Base-by-base conservation (phyloP, 2,329 filamentous ascomycete species). In the Stagonosporopsis chrysanthemi region DNA sequence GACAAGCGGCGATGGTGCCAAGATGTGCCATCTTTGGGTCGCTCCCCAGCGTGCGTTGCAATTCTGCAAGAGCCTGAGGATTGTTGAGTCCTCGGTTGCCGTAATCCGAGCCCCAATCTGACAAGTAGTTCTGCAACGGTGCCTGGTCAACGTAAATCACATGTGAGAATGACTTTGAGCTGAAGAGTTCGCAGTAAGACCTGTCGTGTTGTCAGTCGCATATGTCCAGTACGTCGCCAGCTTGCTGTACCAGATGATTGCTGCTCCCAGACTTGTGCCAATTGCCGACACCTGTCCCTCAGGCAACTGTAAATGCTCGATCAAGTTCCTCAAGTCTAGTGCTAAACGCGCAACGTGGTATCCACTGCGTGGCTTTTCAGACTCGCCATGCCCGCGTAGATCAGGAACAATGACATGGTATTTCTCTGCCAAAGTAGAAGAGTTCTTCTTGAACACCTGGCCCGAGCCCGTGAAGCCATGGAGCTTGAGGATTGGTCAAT, bases 121-220 rank as follows among this genome's bases (percentile, higher is more conserved):
- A 49, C 2, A 60, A 40, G 47, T 69, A 68, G 22, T 70, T 65
- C 14, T 73, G 70, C 17, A 73, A 44, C 4, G 70, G 70, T 0
- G 64, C 61, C 40, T 73, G 70, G 40, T 73, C 70, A 4, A 73
- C 70, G 35, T 68, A 73, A 6, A 73, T 31, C 33, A 72, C 58
- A 19, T 63, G 62, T 0, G 61, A 61, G 43, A 71, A 72, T 0
- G 52, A 35, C 12, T 35, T 42, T 1, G 67, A 56, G 7, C 56
- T 67, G 43, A 72, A 73, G 1, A 73, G 53, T 33, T 72, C 69
- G n/a, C 61, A 60, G 23, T 71, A 73, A 12, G 57, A 64, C 67
- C 63, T 65, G 23, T 17, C 14, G 15, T 14, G 0, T 0, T 29
- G 28, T 49, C 8, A 63, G 43, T 29, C 14, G 15, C 12, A 14